Evolutionary conservation across 305 asterid genomes (phyloP).

Genomic region (Solanum hybrid): DNA sequence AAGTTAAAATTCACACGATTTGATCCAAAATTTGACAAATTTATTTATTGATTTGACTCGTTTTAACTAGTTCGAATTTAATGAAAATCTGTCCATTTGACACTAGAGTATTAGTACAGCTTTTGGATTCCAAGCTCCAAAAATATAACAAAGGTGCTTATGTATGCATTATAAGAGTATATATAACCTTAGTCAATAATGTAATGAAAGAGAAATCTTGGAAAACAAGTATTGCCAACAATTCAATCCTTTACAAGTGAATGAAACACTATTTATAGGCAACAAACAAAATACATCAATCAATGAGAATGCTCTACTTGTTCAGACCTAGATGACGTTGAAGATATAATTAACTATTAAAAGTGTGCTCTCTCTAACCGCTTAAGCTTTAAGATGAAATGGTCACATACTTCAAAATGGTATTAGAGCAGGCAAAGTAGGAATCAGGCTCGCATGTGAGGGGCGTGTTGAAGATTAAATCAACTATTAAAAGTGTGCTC

Average conservation of each 20-base stretch:
- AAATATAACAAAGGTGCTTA: not conserved
- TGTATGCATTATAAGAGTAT: not conserved
- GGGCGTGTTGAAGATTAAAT: no score
- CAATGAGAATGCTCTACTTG: not conserved
- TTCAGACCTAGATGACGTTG: not conserved
- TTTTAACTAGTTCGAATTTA: not conserved
- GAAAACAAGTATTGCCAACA: not conserved
- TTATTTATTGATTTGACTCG: not conserved
- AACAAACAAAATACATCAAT: no score
- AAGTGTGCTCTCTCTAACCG: no score
- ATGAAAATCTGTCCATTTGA: not conserved
- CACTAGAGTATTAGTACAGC: not conserved
- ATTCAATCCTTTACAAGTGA: not conserved
- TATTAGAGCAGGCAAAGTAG: no score
- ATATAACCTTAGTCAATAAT: not conserved
- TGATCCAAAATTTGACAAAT: not conserved
- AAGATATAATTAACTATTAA: no score
- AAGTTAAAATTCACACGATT: not conserved
- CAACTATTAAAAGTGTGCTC: no score
- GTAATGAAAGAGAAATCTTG: not conserved
- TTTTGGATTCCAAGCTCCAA: not conserved
- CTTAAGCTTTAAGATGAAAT: no score
- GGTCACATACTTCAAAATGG: no score
- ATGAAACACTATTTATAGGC: not conserved
- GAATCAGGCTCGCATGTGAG: no score